A percentile compares a stretch with the other conserved stretches of the same genome.
Conservation (phyloP, 169 alveolate genomes). For the Plasmodium berghei region DNA sequence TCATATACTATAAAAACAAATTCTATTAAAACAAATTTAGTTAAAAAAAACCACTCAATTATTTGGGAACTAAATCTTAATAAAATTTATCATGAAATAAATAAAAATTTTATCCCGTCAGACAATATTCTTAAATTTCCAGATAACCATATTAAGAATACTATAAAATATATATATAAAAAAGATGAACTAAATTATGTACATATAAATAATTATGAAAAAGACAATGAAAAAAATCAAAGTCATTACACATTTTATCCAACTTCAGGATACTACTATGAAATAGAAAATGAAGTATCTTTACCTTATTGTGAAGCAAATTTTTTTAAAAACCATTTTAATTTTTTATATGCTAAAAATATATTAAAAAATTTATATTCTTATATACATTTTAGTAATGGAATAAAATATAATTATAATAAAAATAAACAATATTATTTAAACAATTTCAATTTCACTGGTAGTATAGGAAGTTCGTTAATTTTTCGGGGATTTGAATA, state of each 20-base stretch:
- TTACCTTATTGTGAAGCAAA: conserved; percentile 62
- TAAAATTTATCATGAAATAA: conserved; percentile 23
- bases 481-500: conserved; percentile 65
- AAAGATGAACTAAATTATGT: conserved; percentile 17
- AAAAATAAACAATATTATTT: conserved; percentile 1
- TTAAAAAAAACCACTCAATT: conserved; percentile 28
- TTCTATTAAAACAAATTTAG: conserved; percentile 19
- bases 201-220: neutral
- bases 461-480: conserved; percentile 66
- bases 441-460: conserved; percentile 53
- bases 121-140: conserved; percentile 9
- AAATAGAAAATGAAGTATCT: conserved; percentile 60
- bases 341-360: conserved; percentile 37
- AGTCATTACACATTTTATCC: conserved; percentile 27
- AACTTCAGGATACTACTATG: conserved; percentile 43
- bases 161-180: conserved; percentile 26
- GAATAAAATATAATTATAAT: conserved; percentile 40
- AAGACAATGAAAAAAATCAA: neutral
- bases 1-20: conserved; percentile 26
- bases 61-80: conserved; percentile 44
- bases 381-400: conserved; percentile 58
- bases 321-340: conserved; percentile 38
- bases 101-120: conserved; percentile 27
- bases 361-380: conserved; percentile 16
- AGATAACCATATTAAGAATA: conserved; percentile 36